These are phyloP conservation scores for Colletotrichum karsti DNA, from an alignment of 2,329 filamentous ascomycete species.

Conservation along the genomic window DNA sequence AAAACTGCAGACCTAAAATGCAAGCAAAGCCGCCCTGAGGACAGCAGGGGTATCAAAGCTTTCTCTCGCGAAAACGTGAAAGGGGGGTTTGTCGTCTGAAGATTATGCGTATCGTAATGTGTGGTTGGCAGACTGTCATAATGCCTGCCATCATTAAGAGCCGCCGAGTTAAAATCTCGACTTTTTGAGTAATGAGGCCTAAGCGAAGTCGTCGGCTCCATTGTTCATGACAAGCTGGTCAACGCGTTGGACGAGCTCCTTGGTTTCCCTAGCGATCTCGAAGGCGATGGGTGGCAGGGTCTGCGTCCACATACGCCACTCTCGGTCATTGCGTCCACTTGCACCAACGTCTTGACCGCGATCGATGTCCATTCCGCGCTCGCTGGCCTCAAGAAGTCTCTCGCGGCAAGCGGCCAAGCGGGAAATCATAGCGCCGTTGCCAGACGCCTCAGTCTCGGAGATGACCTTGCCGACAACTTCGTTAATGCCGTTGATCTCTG, in stretches of 20 bases:
- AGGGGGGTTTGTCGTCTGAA: constrained; percentile 1
- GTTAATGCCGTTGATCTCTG: constrained; percentile 76
- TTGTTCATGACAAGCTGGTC: constrained; percentile 46
- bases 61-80: constrained; percentile 12
- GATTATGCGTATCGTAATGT: constrained; percentile 9
- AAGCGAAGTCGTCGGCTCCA: constrained; percentile 53
- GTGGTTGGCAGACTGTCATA: neutral
- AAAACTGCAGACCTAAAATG: constrained; percentile 24
- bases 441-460: constrained; percentile 67
- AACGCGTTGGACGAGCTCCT: constrained; percentile 68
- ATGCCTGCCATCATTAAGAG: neutral
- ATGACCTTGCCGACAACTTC: constrained; percentile 76
- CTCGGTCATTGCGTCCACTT: constrained; percentile 58
- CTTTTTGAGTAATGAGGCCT: constrained; percentile 26
- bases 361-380: constrained; percentile 69
- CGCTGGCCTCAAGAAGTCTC: constrained; percentile 70
- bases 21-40: constrained; percentile 28
- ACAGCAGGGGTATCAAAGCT: constrained; percentile 30
- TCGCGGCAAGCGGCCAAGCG: constrained; percentile 71
- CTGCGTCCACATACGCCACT: constrained; percentile 73
- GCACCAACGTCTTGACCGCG: constrained; percentile 68
- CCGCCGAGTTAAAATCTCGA: neutral
- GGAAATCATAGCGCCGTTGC: constrained; percentile 59
- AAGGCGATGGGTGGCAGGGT: constrained; percentile 86
- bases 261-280: constrained; percentile 83